Conservation (phyloP, 345 rosid species). For the Physaria fendleri region DNA sequence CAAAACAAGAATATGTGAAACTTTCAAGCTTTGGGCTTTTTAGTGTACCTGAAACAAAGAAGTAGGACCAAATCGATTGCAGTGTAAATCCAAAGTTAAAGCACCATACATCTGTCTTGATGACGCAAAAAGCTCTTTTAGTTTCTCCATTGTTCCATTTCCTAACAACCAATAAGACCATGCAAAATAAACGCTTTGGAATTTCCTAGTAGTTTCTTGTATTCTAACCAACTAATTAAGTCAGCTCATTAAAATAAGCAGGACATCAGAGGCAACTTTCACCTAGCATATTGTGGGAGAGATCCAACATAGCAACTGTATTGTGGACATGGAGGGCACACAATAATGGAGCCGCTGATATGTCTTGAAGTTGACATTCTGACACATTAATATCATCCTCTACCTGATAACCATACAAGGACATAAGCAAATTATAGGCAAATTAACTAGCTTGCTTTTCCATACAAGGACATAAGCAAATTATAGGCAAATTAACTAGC, state of each 20-base stretch:
- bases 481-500: no score
- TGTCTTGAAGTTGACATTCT: constrained; percentile 86
- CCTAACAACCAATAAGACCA: constrained; percentile 47
- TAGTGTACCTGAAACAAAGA: constrained; percentile 79
- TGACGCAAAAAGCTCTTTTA: constrained; percentile 57
- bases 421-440: constrained; percentile 7
- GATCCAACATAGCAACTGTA: constrained; percentile 62
- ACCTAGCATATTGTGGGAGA: constrained; percentile 94
- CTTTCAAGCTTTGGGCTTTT: constrained; percentile 14
- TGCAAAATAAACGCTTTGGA: neutral
- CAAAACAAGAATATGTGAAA: constrained; percentile 1
- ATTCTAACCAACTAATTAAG: constrained; percentile 5
- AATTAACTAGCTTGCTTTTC: constrained; percentile 3
- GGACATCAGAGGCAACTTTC: constrained; percentile 18
- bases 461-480: no score
- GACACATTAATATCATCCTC: constrained; percentile 84
- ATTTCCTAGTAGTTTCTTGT: neutral
- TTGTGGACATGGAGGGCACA: constrained; percentile 61
- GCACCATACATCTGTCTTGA: constrained; percentile 74
- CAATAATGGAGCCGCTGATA: constrained; percentile 74
- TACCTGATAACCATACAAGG: constrained; percentile 38
- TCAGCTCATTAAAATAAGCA: neutral
- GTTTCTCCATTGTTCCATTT: constrained; percentile 91
- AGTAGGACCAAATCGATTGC: constrained; percentile 92
- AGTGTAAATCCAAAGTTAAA: constrained; percentile 86